A percentile compares a stretch with the other conserved stretches of the same genome.
Evolutionary conservation across 352 stramenopile species (phyloP).

Genomic region (Globisporangium splendens): DNA sequence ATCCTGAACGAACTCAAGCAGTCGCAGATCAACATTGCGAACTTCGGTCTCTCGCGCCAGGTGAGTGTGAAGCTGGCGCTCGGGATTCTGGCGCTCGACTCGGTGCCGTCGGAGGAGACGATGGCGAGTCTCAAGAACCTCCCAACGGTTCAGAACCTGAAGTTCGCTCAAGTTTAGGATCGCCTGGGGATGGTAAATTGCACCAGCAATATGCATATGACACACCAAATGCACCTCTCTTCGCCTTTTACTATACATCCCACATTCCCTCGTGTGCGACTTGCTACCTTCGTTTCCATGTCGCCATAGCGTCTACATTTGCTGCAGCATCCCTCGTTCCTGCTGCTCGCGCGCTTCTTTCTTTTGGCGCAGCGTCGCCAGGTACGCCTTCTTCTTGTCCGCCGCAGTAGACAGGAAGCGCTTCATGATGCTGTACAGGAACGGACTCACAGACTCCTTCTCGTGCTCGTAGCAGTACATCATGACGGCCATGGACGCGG

Average conservation of each 20-base stretch:
- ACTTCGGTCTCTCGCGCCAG: conserved; percentile 78
- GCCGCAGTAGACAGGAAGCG: conserved; percentile 69
- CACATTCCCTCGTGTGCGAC: not conserved
- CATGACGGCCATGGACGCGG: conserved; percentile 72
- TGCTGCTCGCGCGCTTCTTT: conserved; percentile 13
- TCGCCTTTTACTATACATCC: too few relatives aligned
- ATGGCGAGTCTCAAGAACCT: conserved; percentile 59
- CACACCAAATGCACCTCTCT: not conserved
- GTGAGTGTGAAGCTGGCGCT: conserved; percentile 52
- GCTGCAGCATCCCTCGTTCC: not conserved
- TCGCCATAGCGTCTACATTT: not conserved
- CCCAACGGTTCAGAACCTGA: conserved; percentile 58
- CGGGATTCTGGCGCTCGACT: conserved; percentile 73
- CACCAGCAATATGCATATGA: not conserved
- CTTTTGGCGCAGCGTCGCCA: conserved; percentile 19
- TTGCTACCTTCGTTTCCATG: conserved; percentile 3
- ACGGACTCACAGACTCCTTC: conserved; percentile 59
- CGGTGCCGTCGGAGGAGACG: conserved; percentile 46
- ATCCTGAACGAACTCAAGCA: conserved; percentile 66
- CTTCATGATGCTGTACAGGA: conserved; percentile 67
- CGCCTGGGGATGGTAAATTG: too few relatives aligned
- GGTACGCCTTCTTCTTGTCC: conserved; percentile 69
- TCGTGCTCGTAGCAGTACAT: conserved; percentile 87
- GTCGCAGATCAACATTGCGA: conserved; percentile 83
- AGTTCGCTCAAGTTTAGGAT: conserved; percentile 58